These are phyloP conservation scores for Sungouiella thailandica DNA, from an alignment of 805 yeast species.

Conservation along the genomic window DNA sequence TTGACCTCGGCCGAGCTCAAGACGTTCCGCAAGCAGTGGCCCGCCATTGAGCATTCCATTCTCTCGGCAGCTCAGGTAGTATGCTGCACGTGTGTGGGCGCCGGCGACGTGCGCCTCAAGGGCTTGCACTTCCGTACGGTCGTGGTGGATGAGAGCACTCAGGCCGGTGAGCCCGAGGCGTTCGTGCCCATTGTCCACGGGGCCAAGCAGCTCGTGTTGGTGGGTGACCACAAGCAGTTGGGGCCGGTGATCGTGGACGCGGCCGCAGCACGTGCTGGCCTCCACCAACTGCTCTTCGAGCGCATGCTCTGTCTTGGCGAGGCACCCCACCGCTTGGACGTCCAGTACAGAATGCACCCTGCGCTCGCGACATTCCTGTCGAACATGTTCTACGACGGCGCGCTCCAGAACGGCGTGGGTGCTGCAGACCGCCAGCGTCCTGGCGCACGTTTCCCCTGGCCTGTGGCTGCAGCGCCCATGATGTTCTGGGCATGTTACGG, in stretches of 20 bases:
- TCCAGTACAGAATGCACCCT: constrained; percentile 95
- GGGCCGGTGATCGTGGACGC: constrained; percentile 86
- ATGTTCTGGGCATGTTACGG: constrained; percentile 93
- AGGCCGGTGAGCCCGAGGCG: constrained; percentile 90
- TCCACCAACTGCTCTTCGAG: constrained; percentile 82
- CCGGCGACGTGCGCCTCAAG: constrained; percentile 67
- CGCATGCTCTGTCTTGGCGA: constrained; percentile 79
- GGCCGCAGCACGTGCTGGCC: constrained; percentile 81
- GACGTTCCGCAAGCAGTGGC: constrained; percentile 3
- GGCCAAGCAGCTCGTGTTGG: constrained; percentile 81
- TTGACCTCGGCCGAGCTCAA: constrained; percentile 6
- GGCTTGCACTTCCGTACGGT: constrained; percentile 65
- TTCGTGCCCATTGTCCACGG: constrained; percentile 87
- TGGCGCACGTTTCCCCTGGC: constrained; percentile 82
- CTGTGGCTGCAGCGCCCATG: constrained; percentile 79
- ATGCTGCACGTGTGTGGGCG: constrained; percentile 90
- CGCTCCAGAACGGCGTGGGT: constrained; percentile 87
- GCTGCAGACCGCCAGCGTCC: constrained; percentile 57
- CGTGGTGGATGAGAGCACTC: constrained; percentile 88
- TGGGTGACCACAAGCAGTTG: constrained; percentile 94
- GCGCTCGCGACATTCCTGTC: constrained; percentile 80
- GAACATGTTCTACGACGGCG: constrained; percentile 89
- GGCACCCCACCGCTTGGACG: constrained; percentile 79
- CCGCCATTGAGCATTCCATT: constrained; percentile 43
- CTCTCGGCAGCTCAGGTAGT: constrained; percentile 66